Evolutionary conservation across 768 basidiomycete species (phyloP).

Genomic region (Boletus patriciae): DNA sequence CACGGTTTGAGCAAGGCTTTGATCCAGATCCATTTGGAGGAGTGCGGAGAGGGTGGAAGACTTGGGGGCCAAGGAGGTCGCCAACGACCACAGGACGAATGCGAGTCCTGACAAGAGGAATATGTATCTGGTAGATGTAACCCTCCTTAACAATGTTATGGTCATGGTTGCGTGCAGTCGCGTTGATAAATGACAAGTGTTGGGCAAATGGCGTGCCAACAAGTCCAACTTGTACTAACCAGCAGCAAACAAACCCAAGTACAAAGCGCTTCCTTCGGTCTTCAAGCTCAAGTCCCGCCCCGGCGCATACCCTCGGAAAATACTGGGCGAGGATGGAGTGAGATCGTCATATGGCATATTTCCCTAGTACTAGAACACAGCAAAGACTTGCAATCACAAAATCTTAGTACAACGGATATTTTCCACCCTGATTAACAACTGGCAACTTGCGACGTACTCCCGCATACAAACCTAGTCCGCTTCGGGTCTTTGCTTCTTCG

Average conservation of each 20-base stretch:
- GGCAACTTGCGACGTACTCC: background rate
- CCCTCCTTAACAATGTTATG: conserved; percentile 5
- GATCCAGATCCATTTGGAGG: conserved; percentile 18
- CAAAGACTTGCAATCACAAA: background rate
- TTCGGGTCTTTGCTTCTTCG: background rate
- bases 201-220: no score
- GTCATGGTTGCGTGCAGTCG: conserved; percentile 3
- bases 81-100: conserved; percentile 24
- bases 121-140: conserved; percentile 22
- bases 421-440: background rate
- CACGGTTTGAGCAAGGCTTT: background rate
- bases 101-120: conserved; percentile 21
- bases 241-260: background rate
- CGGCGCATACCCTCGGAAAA: no score
- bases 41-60: conserved; percentile 12
- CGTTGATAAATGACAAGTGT: background rate
- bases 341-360: no score
- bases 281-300: no score
- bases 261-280: background rate
- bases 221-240: background rate
- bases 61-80: conserved; percentile 6
- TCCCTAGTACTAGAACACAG: no score
- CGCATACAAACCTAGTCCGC: background rate
- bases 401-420: background rate
- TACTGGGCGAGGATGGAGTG: no score